Evolutionary conservation across 805 yeast genomes (phyloP), one percentile per base, ranked within the genome.

Genomic region (Cyberlindnera xylosilytica): DNA sequence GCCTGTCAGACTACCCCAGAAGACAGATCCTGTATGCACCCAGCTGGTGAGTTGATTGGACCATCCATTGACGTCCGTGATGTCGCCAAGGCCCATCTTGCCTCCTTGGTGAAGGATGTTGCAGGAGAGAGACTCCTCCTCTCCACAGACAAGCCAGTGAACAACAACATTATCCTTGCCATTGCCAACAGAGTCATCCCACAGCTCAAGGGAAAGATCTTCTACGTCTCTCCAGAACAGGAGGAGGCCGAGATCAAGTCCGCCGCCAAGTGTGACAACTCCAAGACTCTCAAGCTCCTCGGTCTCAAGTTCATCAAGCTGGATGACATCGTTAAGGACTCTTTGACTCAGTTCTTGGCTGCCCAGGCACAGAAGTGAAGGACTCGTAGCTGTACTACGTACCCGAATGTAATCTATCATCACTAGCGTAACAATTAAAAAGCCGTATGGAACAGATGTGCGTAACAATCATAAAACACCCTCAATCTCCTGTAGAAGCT

Each of bases 81-180:
- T 53, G 79, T 74, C 28, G 83, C 83, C 13, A 46, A 47, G 28
- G 74, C 78, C 18, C 84, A 79, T 53, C 55, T 73, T 13, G 42
- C 57, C 20, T 74, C 80, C 2, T 60, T 73, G 39, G 70, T 66
- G 47, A 52, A 51, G 35, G 53, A 58, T 20, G 38, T 42, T 38
- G 24, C 44, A 12, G 58, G 56, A 18, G 41, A 63, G 38, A 60
- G 71, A 47, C 50, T 66, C 10, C 44, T 52, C 36, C 46, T 36
- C 15, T 19, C 7, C 24, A 22, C 33, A 6, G 30, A 33, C 13
- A 35, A 9, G 1, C 43, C 20, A 46, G 54, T 44, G 3, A 31
- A 34, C 12, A 15, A 23, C 15, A 34, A 24, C 9, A 6, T 30
- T 6, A 31, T 59, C 4, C 40, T 58, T 19, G 38, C 52, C 34